Conservation (phyloP, 306 rosid genomes). For the Styphnolobium japonicum region DNA sequence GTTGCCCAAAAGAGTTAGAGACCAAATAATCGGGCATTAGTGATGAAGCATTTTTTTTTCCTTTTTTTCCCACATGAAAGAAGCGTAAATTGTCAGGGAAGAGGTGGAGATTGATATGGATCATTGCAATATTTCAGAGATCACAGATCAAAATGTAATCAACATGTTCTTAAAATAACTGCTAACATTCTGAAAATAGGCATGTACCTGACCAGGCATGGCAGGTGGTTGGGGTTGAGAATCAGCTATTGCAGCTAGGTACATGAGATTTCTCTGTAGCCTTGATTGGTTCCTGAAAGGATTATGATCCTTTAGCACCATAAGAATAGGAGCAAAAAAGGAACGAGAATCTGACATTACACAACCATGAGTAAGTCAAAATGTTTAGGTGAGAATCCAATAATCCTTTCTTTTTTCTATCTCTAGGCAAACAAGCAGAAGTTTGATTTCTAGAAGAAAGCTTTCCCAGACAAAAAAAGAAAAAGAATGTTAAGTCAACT, state of each 20-base stretch:
- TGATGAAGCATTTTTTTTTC: too few species aligned
- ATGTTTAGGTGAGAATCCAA: neutral
- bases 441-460: neutral
- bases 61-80: too few species aligned
- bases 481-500: neutral
- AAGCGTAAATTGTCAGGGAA: too few species aligned
- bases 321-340: neutral
- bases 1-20: neutral
- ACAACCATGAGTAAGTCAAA: neutral
- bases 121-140: neutral
- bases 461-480: neutral
- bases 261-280: constrained; percentile 96
- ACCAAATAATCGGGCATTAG: neutral
- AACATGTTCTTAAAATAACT: neutral
- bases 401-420: neutral
- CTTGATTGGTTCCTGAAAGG: constrained; percentile 82
- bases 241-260: constrained; percentile 97
- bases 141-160: neutral
- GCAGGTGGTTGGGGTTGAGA: constrained; percentile 89
- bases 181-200: neutral
- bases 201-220: constrained; percentile 80
- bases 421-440: neutral
- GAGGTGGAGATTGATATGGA: neutral
- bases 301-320: neutral
- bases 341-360: neutral